Base-by-base conservation (phyloP, 345 rosid species). In the Dipteronia sinensis region DNA sequence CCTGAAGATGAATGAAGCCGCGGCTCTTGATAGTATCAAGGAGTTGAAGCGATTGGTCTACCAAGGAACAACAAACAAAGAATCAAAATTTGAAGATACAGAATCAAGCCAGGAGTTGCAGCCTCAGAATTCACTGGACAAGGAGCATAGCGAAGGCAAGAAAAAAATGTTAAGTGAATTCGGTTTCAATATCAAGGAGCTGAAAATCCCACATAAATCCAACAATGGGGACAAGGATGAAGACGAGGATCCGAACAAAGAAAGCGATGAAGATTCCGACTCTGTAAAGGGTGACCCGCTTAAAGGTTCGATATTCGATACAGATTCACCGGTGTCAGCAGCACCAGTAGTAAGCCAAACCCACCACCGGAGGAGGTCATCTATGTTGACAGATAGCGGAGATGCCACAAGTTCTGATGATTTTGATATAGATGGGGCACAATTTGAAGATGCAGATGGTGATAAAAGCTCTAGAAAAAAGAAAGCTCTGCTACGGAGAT, bases 221-320 rank as follows among this genome's bases (percentile, higher is more conserved):
- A 87, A 82, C 64, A 90, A 83, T 1, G 29, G 34, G 0, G 78
- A 83, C 75, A 89, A 84, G 69, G 92, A 83, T 0, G 34, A 31
- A 0, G 75, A 81, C 3, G 85, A 88, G 17, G 85, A 85, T 19
- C n/a, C 75, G 8, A 40, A 38, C 10, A 73, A 46, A 4, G 83
- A 68, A 2, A 47, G 65, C 3, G 80, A 76, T 2, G 51, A 62
- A 1, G 83, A 80, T 7, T 82, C 77, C 4, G 84, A 75, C 5
- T 71, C 83, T 7, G 79, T 56, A 7, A 67, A 71, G 8, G 73
- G 58, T 0, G 88, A 93, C 67, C 92, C 88, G 0, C 86, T 96
- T 9, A 86, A 80, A 63, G 98, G 99, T 5, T 93, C 99, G 0
- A 92, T 91, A 38, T 91, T 96, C 76, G 95, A 94, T 59, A 79